A percentile compares a stretch with the other conserved stretches of the same genome.
phyloP scores from a whole-genome alignment of 73 alveolate species.

The Tetrahymena thermophila region DNA sequence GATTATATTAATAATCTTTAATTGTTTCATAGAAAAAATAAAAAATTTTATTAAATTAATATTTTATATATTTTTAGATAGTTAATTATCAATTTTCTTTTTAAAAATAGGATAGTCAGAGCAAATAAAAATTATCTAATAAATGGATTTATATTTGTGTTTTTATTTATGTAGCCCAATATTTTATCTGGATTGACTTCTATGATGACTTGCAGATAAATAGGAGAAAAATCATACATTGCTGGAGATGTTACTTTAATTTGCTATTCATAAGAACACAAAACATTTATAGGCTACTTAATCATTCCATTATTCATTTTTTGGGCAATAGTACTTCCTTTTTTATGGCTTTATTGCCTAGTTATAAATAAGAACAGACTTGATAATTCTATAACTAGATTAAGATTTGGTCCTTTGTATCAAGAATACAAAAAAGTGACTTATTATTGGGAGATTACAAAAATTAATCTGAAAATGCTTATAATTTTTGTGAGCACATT shows the following conservation, averaged over 20 bases:
- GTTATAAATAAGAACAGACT: not conserved
- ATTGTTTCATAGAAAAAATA: too few species aligned
- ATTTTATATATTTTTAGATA: too few species aligned
- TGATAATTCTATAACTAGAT: not conserved
- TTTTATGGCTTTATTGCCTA: not conserved
- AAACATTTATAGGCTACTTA: not conserved
- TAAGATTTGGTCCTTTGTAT: not conserved
- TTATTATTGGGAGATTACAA: not conserved
- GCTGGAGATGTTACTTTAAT: not conserved
- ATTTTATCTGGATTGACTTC: not conserved
- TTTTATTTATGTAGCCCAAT: not conserved
- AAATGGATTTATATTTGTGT: not conserved
- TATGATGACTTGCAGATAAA: not conserved
- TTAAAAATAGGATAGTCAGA: not conserved
- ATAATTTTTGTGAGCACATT: not conserved
- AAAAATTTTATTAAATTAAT: too few species aligned
- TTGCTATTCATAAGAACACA: not conserved
- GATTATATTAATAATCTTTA: too few species aligned
- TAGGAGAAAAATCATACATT: not conserved
- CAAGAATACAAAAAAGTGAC: not conserved
- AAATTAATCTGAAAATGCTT: not conserved
- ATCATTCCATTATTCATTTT: not conserved
- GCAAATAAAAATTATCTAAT: not conserved
- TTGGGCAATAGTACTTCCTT: not conserved
- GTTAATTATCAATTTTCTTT: not conserved